Base-by-base conservation (phyloP, 2,329 filamentous ascomycete species). In the Fusarium nodosum region DNA sequence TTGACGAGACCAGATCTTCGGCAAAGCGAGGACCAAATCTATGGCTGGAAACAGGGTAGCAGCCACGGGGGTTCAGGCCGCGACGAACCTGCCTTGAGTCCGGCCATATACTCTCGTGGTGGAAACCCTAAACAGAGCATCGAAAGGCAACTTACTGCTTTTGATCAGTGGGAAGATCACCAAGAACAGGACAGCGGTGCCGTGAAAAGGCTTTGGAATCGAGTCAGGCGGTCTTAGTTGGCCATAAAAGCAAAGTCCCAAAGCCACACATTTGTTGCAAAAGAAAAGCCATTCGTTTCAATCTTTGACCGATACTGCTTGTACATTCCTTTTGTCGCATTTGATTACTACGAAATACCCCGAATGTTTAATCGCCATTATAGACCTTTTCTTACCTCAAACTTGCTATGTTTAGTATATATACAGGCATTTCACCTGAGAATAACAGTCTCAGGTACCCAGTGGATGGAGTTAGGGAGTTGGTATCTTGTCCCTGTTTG, bases 1-100 rank as follows among this genome's bases (percentile, higher is more conserved):
- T 86, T 98, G 56, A 98, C 96, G 5, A 86, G 94, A 47, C 93
- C 94, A 0, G 95, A 98, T 77, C 85, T 98, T 48, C 90, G 94
- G 42, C 90, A 90, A 7, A 85, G 90, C 66, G 91, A 95, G 66
- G 88, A 91, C 13, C 85, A 90, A 64, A 85, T 93, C 18, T 93
- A 94, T 73, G 89, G 89, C 42, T 92, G 90, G 88, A 87, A 91
- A 74, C 74, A 78, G 62, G 71, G 70, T 39, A 71, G 51, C 64
- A 82, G 69, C 79, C 85, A 68, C 83, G 88, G 68, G 64, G 85
- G 87, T 3, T 72, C 72, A 34, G 66, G 73, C 4, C 77, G 77
- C 34, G 78, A 81, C 22, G 81, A 80, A 7, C 62, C 74, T 24
- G 70, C 75, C 18, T 18, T 54, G n/a, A 66, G 48, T 26, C 41